Base-by-base conservation (phyloP, 495 filamentous ascomycete genomes). In the Echria macrotheca region DNA sequence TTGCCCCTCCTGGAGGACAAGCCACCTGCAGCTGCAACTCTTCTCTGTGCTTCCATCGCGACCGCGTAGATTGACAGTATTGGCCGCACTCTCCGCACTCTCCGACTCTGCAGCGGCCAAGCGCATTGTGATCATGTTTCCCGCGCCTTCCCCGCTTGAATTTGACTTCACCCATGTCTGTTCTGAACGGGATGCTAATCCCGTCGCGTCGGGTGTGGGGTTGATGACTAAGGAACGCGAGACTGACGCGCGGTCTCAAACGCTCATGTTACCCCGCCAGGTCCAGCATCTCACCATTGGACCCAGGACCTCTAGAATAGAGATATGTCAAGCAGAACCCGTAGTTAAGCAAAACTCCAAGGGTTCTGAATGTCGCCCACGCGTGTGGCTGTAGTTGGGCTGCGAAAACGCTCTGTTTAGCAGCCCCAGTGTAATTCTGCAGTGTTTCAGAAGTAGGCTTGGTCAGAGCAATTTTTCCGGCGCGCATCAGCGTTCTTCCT, bases 401-500 rank as follows among this genome's bases (percentile, higher is more conserved):
- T n/a, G n/a, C n/a, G n/a, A n/a, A n/a, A n/a, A n/a, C n/a, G n/a
- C n/a, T n/a, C n/a, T n/a, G n/a, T n/a, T n/a, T n/a, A n/a, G n/a
- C n/a, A n/a, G n/a, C n/a, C n/a, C n/a, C n/a, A n/a, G n/a, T n/a
- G n/a, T n/a, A n/a, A n/a, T n/a, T n/a, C n/a, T n/a, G n/a, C n/a
- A n/a, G n/a, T n/a, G n/a, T n/a, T n/a, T n/a, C n/a, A n/a, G n/a
- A n/a, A n/a, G n/a, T n/a, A n/a, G n/a, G n/a, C n/a, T n/a, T n/a
- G n/a, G n/a, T n/a, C n/a, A n/a, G n/a, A n/a, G n/a, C n/a, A n/a
- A n/a, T n/a, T n/a, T n/a, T n/a, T n/a, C n/a, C n/a, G n/a, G n/a
- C n/a, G n/a, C n/a, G n/a, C n/a, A n/a, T n/a, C n/a, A n/a, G n/a
- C 42, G 57, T 18, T 67, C 63, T 32, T 64, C 67, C 53, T 70